These are phyloP conservation scores for Dactylellina cionopaga DNA, from an alignment of 2,329 filamentous ascomycete genomes.

Conservation along the genomic window DNA sequence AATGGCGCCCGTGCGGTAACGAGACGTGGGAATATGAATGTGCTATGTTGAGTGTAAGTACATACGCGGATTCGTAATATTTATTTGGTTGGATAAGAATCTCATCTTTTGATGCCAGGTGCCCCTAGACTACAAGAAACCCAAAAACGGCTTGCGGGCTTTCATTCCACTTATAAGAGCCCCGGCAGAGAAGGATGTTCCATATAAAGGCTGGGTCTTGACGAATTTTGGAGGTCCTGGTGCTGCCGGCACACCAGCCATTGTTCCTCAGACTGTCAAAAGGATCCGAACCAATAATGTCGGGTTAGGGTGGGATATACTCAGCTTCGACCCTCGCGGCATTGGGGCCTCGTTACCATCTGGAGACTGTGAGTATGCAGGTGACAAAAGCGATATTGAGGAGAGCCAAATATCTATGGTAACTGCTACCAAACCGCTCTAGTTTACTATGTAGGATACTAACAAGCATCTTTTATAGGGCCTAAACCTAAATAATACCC, in stretches of 20 bases:
- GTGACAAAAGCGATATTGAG: conserved; percentile 6
- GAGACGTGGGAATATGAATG: conserved; percentile 34
- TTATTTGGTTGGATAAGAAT: conserved; percentile 37
- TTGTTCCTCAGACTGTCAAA: conserved; percentile 54
- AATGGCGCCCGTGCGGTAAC: conserved; percentile 63
- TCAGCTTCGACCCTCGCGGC: conserved; percentile 44
- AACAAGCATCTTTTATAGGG: too few relatives aligned
- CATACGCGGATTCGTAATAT: too few relatives aligned
- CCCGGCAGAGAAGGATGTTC: conserved; percentile 55
- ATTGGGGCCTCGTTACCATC: conserved; percentile 39
- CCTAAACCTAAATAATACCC: too few relatives aligned
- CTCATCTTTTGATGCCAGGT: conserved; percentile 63
- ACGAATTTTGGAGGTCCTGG: conserved; percentile 64
- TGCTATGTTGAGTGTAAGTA: conserved; percentile 27
- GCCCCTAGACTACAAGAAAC: conserved; percentile 64
- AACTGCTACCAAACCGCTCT: too few relatives aligned
- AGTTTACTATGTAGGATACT: too few relatives aligned
- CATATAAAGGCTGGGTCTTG: conserved; percentile 59
- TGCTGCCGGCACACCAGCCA: conserved; percentile 61
- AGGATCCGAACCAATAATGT: conserved; percentile 1
- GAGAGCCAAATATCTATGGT: neutral
- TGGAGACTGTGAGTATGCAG: conserved; percentile 33
- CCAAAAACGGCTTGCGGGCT: conserved; percentile 58
- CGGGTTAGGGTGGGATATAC: conserved; percentile 37
- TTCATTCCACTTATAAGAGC: conserved; percentile 30